Percentiles rank a stretch among this genome's conserved stretches.
Evolutionary conservation across 2,329 filamentous ascomycete species (phyloP).

Genomic region (Botryotinia globosa): DNA sequence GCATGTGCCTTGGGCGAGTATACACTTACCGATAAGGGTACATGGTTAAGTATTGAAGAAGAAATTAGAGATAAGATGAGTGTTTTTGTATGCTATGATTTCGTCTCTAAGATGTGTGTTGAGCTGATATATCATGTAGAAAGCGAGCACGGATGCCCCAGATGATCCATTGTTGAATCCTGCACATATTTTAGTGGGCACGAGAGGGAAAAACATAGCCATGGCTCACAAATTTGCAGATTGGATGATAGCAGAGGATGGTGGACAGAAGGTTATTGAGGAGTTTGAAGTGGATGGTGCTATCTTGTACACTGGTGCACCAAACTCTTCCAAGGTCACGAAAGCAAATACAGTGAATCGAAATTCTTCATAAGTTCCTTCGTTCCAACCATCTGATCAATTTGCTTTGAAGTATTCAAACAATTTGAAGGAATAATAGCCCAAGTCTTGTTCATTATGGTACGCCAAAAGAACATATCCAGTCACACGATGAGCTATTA

Average conservation of each 20-base stretch:
- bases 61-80: slow-evolving; percentile 39
- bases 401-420: not conserved
- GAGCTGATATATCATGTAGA: slow-evolving; percentile 30
- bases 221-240: slow-evolving; percentile 41
- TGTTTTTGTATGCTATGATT: slow-evolving; percentile 37
- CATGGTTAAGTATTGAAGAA: slow-evolving; percentile 42
- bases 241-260: slow-evolving; percentile 41
- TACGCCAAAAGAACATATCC: not conserved
- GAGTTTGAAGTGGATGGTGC: slow-evolving; percentile 41
- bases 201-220: slow-evolving; percentile 38
- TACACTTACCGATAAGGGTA: slow-evolving; percentile 48
- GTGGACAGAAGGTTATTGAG: slow-evolving; percentile 41
- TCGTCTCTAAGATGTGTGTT: not conserved
- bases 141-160: slow-evolving; percentile 39
- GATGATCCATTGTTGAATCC: slow-evolving; percentile 45
- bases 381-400: not conserved
- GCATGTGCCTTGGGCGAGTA: slow-evolving; percentile 46
- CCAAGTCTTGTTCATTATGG: not conserved
- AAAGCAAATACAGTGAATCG: not conserved
- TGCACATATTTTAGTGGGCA: slow-evolving; percentile 43
- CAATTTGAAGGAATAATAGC: not conserved
- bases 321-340: slow-evolving; percentile 18
- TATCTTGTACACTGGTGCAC: slow-evolving; percentile 42
- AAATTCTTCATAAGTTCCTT: not conserved
- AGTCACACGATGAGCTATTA: no score